These are phyloP conservation scores for Paramecium sonneborni DNA, from an alignment of 73 alveolate species.

Conservation along the genomic window DNA sequence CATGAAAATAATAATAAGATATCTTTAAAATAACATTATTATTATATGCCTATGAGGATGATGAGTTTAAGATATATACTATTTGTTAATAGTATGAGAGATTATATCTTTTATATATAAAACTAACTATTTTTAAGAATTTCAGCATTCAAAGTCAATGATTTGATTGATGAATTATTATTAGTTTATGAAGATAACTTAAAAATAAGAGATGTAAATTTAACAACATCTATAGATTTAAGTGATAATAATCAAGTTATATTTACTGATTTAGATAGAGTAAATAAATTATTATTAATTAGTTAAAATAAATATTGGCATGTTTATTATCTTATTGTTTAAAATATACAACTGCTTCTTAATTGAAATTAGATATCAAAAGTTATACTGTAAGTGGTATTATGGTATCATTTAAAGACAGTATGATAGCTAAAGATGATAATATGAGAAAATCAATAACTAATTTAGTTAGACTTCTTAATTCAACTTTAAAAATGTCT, in stretches of 20 bases:
- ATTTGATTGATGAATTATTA: constrained; percentile 12
- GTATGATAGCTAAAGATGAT: constrained; percentile 18
- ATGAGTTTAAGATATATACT: constrained; percentile 1
- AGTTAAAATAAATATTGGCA: constrained; percentile 25
- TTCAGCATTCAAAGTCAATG: constrained; percentile 29
- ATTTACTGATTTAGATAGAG: constrained; percentile 43
- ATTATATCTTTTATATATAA: constrained; percentile 25
- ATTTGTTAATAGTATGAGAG: constrained; percentile 51
- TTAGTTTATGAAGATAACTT: constrained; percentile 6
- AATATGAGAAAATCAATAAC: background rate
- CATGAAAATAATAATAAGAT: background rate
- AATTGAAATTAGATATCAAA: constrained; percentile 34
- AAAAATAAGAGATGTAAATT: constrained; percentile 13
- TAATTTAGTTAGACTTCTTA: background rate
- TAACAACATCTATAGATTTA: constrained; percentile 40
- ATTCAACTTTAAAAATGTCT: background rate
- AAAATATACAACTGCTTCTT: background rate
- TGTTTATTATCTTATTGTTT: constrained; percentile 48
- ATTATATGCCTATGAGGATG: constrained; percentile 40
- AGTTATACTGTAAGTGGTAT: constrained; percentile 24
- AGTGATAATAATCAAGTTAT: constrained; percentile 28
- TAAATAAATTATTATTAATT: background rate
- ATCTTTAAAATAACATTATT: background rate
- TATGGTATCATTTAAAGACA: constrained; percentile 37
- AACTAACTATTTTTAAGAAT: constrained; percentile 17